Percentiles rank a stretch among this genome's conserved stretches.
Evolutionary conservation across 306 rosid genomes (phyloP).

Genomic region (Canavalia ensiformis): DNA sequence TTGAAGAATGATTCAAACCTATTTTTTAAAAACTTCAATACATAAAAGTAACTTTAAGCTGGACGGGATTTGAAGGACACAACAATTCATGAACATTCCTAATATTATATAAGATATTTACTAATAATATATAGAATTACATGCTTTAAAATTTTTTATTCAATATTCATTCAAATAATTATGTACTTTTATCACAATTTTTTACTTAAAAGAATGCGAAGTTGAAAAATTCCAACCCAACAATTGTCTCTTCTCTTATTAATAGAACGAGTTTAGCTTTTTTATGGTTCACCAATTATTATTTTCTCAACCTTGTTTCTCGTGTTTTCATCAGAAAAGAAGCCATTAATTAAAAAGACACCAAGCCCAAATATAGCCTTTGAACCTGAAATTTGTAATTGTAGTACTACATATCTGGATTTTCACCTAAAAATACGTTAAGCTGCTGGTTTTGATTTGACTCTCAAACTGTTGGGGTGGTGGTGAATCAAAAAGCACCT

Average conservation of each 20-base stretch:
- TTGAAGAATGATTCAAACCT: too few species aligned
- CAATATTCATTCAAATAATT: not conserved
- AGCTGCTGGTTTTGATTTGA: conserved; percentile 57
- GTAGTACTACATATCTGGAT: conserved; percentile 46
- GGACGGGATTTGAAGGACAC: too few species aligned
- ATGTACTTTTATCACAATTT: not conserved
- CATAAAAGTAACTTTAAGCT: too few species aligned
- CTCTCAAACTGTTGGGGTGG: conserved; percentile 38
- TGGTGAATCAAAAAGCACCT: conserved; percentile 49
- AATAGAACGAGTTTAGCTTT: conserved; percentile 35
- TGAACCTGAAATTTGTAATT: conserved; percentile 45
- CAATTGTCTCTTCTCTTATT: not conserved
- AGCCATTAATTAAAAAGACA: conserved; percentile 12
- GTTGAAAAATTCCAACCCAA: conserved; percentile 20
- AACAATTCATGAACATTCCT: too few species aligned
- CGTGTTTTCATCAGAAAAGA: conserved; percentile 64
- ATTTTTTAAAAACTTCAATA: too few species aligned
- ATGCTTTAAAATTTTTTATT: not conserved
- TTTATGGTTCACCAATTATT: conserved; percentile 36
- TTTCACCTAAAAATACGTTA: conserved; percentile 53
- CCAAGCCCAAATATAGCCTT: conserved; percentile 52
- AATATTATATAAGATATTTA: too few species aligned
- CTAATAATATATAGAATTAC: too few species aligned
- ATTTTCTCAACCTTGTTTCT: conserved; percentile 61
- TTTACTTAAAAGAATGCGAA: not conserved